Evolutionary conservation across 73 alveolate genomes (phyloP), one percentile per base, ranked within the genome.

Genomic region (Paramecium pentaurelia): DNA sequence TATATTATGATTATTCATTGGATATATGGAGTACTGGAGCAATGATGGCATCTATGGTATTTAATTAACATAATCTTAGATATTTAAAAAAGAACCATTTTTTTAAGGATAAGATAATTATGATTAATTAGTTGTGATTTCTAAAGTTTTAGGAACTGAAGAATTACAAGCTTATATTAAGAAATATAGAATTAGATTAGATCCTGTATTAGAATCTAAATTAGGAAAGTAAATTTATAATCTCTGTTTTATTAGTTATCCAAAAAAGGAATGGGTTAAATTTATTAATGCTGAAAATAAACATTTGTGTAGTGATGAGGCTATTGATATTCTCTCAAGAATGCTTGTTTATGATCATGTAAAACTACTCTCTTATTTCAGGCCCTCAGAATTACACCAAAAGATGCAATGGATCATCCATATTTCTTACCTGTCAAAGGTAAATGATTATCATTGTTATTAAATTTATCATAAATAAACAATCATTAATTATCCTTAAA

Each of bases 91-190:
- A 71, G 99, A 98, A 86, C 99, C 99, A 28, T 98, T 98, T 95
- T 98, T 98, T 94, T 99, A 98, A 80, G 99, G 99, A 59, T 94
- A 95, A 30, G 99, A 98, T 93, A 98, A 98, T 92, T 96, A 98
- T 64, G 99, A 98, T 93, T 98, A 98, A 86, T 94, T 98, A 68
- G 95, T 98, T 58, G 98, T 97, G 75, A 97, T 98, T 11, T 99
- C 99, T 38, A 96, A 98, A 77, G 98, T 98, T 8, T 93, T 98
- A 92, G 99, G 99, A 37, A 93, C 98, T 11, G 99, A 96, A 42
- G 98, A 96, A 58, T 86, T 97, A 58, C 60, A 88, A n/a, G 83
- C 86, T 16, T 92, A 89, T 75, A 16, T 93, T 83, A 75, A 54
- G 86, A 93, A 93, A 54, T 93, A 93, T 27, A 71, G 93, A 58